Evolutionary conservation across 1,139 yeast species (phyloP).

Genomic region (Protomyces macrosporus): DNA sequence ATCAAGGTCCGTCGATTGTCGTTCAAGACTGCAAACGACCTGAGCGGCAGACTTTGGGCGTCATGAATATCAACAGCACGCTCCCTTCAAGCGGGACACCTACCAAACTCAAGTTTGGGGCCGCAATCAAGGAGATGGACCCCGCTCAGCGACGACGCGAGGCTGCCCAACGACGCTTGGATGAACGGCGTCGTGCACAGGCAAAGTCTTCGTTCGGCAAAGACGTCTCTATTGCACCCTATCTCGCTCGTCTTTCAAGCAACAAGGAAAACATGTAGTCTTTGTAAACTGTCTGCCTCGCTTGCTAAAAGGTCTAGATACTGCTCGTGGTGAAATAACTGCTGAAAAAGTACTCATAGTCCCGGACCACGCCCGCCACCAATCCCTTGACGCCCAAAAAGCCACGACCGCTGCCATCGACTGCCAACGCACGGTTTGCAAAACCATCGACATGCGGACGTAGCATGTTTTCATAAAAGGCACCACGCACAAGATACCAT

Average conservation of each 20-base stretch:
- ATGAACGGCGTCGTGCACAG: neutral
- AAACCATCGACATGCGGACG: conserved; percentile 21
- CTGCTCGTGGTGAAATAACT: conserved; percentile 34
- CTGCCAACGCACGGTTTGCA: conserved; percentile 34
- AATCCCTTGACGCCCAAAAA: conserved; percentile 36
- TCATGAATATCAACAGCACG: neutral
- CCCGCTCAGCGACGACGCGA: neutral
- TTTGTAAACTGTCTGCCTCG: neutral
- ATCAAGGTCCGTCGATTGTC: neutral
- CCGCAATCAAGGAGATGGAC: neutral
- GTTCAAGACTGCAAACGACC: neutral
- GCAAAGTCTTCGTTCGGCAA: neutral
- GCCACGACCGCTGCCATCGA: conserved; percentile 35
- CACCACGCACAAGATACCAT: conserved; percentile 45
- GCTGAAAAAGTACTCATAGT: conserved; percentile 42
- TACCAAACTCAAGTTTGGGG: neutral
- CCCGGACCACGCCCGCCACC: conserved; percentile 39
- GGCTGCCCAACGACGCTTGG: conserved; percentile 11
- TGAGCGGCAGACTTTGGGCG: neutral
- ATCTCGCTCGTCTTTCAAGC: neutral
- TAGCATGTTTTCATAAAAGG: conserved; percentile 40
- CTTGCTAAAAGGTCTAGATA: neutral
- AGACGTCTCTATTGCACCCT: neutral
- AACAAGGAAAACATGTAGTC: neutral
- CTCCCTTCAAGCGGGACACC: neutral